Evolutionary conservation across 2,329 filamentous ascomycete species (phyloP).

Genomic region (Beauveria medogensis): DNA sequence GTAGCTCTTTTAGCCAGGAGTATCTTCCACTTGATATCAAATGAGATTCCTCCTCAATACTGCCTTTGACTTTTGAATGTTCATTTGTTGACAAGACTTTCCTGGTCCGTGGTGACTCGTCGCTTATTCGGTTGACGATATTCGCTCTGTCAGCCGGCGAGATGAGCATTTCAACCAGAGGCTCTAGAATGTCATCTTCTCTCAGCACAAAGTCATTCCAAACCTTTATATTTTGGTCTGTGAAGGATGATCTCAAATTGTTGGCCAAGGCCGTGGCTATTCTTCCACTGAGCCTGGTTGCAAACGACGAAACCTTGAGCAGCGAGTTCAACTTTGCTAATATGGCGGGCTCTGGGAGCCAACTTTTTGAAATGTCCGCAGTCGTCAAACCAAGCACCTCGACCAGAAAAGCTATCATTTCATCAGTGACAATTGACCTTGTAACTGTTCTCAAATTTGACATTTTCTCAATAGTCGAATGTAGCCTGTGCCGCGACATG

Average conservation of each 20-base stretch:
- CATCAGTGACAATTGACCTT: not conserved
- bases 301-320: not conserved
- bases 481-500: too few species aligned
- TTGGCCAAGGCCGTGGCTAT: not conserved
- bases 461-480: too few species aligned
- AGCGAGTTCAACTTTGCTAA: not conserved
- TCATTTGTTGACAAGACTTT: not conserved
- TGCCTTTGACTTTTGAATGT: not conserved
- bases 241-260: not conserved
- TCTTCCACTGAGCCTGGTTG: not conserved
- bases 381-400: not conserved
- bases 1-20: not conserved
- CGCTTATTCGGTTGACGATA: not conserved
- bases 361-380: not conserved
- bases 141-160: not conserved
- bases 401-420: not conserved
- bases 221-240: not conserved
- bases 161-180: not conserved
- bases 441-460: not conserved
- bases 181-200: not conserved
- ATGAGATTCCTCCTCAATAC: not conserved
- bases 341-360: too few species aligned
- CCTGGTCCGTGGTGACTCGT: not conserved
- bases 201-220: not conserved
- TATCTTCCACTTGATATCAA: not conserved